A percentile compares a stretch with the other conserved stretches of the same genome.
phyloP scores from a whole-genome alignment of 371 early-diverging fungal species.

The Dichotomocladium elegans region DNA sequence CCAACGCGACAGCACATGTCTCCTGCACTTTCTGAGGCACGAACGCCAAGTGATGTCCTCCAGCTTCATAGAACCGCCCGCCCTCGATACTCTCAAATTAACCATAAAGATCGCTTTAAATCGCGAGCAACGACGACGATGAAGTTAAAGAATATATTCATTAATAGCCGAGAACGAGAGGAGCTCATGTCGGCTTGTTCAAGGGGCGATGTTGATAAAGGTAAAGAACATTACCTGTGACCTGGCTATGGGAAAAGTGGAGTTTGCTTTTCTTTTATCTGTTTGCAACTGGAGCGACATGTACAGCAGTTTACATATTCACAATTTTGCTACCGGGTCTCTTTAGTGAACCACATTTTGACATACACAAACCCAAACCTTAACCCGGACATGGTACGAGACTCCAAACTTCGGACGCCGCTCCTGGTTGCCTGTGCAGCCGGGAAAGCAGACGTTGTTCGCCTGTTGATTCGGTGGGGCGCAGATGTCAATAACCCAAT shows the following conservation, averaged over 20 bases:
- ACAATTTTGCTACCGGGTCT: not conserved
- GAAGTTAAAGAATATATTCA: slow-evolving; percentile 28
- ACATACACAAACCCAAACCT: slow-evolving; percentile 19
- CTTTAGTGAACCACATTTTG: slow-evolving; percentile 29
- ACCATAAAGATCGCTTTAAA: not conserved
- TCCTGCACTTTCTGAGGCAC: slow-evolving; percentile 3
- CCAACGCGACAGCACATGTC: slow-evolving; percentile 2
- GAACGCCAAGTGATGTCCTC: slow-evolving; percentile 3
- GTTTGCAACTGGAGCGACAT: not conserved
- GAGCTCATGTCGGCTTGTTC: slow-evolving; percentile 39
- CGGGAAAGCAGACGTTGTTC: slow-evolving; percentile 36
- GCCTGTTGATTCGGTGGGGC: slow-evolving; percentile 27
- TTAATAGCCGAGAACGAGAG: slow-evolving; percentile 32
- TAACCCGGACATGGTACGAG: slow-evolving; percentile 42
- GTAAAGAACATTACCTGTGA: slow-evolving; percentile 13
- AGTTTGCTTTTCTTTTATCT: not conserved
- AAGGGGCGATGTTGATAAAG: slow-evolving; percentile 33
- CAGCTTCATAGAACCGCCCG: not conserved
- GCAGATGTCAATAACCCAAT: slow-evolving; percentile 44
- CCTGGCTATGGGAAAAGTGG: not conserved
- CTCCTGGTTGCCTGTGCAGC: slow-evolving; percentile 44
- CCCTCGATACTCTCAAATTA: not conserved
- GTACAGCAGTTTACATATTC: not conserved
- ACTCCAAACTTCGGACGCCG: slow-evolving; percentile 42
- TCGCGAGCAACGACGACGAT: slow-evolving; percentile 2